Evolutionary conservation across 2,329 filamentous ascomycete species (phyloP), one percentile per base, ranked within the genome.

Genomic region (Pseudocercospora cruenta): DNA sequence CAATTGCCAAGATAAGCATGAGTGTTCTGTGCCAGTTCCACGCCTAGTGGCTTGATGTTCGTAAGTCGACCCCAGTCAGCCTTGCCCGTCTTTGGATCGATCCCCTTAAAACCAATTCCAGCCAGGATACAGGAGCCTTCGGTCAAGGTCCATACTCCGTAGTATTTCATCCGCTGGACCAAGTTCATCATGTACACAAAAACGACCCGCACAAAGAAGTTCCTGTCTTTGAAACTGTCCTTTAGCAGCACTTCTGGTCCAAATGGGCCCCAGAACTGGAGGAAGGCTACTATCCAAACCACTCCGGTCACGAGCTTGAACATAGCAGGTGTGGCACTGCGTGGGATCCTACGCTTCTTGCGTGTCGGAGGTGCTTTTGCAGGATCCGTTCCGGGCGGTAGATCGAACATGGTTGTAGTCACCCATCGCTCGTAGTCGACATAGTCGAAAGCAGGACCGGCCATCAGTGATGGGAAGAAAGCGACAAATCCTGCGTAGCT

Each of bases 91-190:
- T 87, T 86, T 2, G 91, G 88, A 75, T 99, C 93, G 19, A 99
- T 85, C 33, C 95, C 94, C 74, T 97, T 97, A 81, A 95, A 99
- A 51, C 95, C 95, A 70, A 99, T 87, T 4, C 95, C 95, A 8
- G 93, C 90, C 19, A 99, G 86, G 69, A 99, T 97, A 76, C 95
- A 99, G 19, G 94, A 89, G 19, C 95, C 95, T 79, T 99, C 95
- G 0, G 94, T 94, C 72, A 99, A 80, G 45, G 88, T 89, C 95
- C 95, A 99, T 4, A 97, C 93, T 39, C 93, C 95, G 74, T 99
- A 99, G 81, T 97, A 99, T 81, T 99, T 99, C 74, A 92, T 87
- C 22, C 95, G 89, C 4, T 91, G 85, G 1, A 91, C 91, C 53
- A 98, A 84, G 62, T 90, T 92, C 59, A 97, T 86, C 86, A 96